Evolutionary conservation across 345 rosid genomes (phyloP).

Genomic region (Raphanus sativus): DNA sequence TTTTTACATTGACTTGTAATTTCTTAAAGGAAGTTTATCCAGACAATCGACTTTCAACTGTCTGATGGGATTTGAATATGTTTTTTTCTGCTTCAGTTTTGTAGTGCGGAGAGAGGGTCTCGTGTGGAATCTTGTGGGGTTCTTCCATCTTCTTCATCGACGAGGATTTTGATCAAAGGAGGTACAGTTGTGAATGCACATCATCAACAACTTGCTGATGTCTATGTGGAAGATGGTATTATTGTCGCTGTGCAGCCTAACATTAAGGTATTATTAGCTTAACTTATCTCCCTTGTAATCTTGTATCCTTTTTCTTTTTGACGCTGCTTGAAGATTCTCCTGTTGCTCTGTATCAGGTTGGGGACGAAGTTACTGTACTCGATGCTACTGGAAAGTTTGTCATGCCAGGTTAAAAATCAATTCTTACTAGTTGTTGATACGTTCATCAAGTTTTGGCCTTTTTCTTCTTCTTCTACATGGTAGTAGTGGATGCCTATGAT

Average conservation of each 20-base stretch:
- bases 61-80: conserved; percentile 5
- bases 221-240: conserved; percentile 79
- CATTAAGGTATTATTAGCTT: conserved; percentile 37
- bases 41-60: not conserved
- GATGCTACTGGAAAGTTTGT: conserved; percentile 95
- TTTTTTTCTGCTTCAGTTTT: conserved; percentile 43
- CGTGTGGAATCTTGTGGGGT: conserved; percentile 49
- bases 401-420: conserved; percentile 72
- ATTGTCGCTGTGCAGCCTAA: conserved; percentile 70
- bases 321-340: not conserved
- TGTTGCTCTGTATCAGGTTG: conserved; percentile 54
- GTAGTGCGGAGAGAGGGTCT: conserved; percentile 53
- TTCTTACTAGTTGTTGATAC: not conserved
- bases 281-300: not conserved
- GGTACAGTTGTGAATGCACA: conserved; percentile 93
- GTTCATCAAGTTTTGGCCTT: not conserved
- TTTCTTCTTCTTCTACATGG: not conserved
- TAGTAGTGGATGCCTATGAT: not conserved
- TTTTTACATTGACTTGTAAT: conserved; percentile 11
- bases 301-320: not conserved
- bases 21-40: not conserved
- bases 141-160: conserved; percentile 38
- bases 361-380: conserved; percentile 75
- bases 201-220: conserved; percentile 79
- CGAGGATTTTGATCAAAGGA: conserved; percentile 80